phyloP scores from a whole-genome alignment of 768 basidiomycete species.

The Xerocomellus amylosporus region DNA sequence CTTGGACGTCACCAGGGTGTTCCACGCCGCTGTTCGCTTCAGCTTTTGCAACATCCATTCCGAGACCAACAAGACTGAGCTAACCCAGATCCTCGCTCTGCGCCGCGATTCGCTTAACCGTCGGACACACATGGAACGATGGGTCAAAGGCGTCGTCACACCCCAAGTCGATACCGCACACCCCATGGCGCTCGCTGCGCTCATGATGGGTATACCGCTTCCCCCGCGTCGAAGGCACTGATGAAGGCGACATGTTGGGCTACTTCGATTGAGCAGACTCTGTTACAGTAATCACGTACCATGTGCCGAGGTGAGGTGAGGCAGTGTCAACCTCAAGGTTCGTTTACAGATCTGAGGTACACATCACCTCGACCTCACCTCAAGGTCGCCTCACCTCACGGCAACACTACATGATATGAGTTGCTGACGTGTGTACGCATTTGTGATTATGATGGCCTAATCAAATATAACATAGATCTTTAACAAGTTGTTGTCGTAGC shows the following conservation, averaged over 20 bases:
- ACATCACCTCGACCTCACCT: no score
- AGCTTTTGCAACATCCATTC: constrained; percentile 50
- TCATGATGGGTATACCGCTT: constrained; percentile 57
- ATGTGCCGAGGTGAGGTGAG: no score
- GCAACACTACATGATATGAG: no score
- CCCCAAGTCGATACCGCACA: constrained; percentile 37
- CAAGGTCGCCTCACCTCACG: no score
- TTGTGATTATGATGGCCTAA: no score
- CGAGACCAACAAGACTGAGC: constrained; percentile 37
- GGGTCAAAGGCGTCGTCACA: constrained; percentile 50
- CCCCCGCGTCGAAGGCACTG: constrained; percentile 37
- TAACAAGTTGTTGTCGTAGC: no score
- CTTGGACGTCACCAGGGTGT: constrained; percentile 40
- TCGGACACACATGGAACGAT: constrained; percentile 45
- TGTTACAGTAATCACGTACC: no score
- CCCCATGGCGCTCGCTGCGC: constrained; percentile 61
- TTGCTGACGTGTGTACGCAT: no score
- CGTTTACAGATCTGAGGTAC: no score
- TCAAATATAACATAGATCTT: no score
- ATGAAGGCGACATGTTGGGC: constrained; percentile 47
- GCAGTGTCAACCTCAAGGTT: no score
- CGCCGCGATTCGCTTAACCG: constrained; percentile 39
- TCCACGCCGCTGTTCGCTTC: constrained; percentile 42
- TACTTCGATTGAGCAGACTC: no score
- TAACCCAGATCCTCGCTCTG: constrained; percentile 47